These are phyloP conservation scores for Boletus barrowsii DNA, from an alignment of 768 basidiomycete species.

Conservation along the genomic window DNA sequence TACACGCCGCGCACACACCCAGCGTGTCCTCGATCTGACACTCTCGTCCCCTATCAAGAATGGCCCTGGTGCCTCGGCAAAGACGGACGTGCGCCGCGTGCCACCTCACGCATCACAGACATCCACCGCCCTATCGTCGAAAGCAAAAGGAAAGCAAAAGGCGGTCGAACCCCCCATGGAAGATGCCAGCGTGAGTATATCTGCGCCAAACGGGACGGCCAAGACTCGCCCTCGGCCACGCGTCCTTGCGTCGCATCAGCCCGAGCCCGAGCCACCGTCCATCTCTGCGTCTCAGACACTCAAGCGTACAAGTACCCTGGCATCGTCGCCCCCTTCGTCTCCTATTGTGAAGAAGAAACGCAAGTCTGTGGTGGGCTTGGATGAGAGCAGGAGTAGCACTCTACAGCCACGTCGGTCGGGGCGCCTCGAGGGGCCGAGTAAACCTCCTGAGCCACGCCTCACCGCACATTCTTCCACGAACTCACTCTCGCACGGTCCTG, in stretches of 20 bases:
- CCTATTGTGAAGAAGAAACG: slow-evolving; percentile 26
- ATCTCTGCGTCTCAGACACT: slow-evolving; percentile 11
- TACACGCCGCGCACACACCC: slow-evolving; percentile 59
- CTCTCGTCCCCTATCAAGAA: slow-evolving; percentile 21
- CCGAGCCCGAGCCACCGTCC: slow-evolving; percentile 5
- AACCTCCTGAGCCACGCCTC: slow-evolving; percentile 4
- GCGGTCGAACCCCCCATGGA: slow-evolving; percentile 18
- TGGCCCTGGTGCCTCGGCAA: slow-evolving; percentile 5
- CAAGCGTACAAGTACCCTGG: slow-evolving; percentile 28
- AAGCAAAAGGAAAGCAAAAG: slow-evolving; percentile 34
- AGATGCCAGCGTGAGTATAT: slow-evolving; percentile 5
- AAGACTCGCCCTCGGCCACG: slow-evolving; percentile 10
- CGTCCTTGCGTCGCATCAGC: neutral
- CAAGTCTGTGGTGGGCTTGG: slow-evolving; percentile 12
- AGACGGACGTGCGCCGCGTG: slow-evolving; percentile 9
- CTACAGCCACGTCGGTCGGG: slow-evolving; percentile 19
- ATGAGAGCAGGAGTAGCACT: slow-evolving; percentile 2
- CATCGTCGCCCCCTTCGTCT: slow-evolving; percentile 17
- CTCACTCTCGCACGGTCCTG: neutral
- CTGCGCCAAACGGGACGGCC: slow-evolving; percentile 10
- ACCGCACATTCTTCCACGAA: neutral
- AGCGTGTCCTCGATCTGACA: slow-evolving; percentile 46
- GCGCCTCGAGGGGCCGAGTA: slow-evolving; percentile 15
- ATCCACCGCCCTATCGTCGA: slow-evolving; percentile 18
- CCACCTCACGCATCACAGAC: slow-evolving; percentile 3